A percentile compares a stretch with the other conserved stretches of the same genome.
These are phyloP conservation scores for Calycina herbarum DNA, from an alignment of 2,329 filamentous ascomycete genomes.

Conservation along the genomic window DNA sequence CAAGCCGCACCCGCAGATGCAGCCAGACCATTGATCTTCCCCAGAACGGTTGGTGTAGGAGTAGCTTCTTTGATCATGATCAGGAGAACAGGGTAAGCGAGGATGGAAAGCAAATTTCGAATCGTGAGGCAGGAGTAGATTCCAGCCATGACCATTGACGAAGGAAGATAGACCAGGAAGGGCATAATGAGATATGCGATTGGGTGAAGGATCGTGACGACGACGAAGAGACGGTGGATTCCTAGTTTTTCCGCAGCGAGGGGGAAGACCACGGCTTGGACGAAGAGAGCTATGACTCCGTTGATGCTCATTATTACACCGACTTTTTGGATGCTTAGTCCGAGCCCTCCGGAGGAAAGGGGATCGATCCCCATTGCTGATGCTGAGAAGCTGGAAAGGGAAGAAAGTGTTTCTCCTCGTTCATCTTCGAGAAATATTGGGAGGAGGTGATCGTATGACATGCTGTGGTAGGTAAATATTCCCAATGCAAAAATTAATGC, in stretches of 20 bases:
- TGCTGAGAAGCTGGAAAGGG: conserved; percentile 29
- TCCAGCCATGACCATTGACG: conserved; percentile 50
- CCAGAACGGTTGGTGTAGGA: conserved; percentile 55
- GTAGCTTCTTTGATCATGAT: conserved; percentile 69
- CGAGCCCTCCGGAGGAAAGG: conserved; percentile 61
- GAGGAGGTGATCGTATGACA: conserved; percentile 90
- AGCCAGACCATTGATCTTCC: conserved; percentile 65
- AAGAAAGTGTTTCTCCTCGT: conserved; percentile 41
- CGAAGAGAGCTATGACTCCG: conserved; percentile 57
- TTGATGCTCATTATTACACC: conserved; percentile 62
- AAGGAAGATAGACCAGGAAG: conserved; percentile 54
- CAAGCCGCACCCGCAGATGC: conserved; percentile 66
- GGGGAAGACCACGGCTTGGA: conserved; percentile 63
- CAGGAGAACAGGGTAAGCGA: conserved; percentile 63
- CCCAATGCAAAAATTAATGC: conserved; percentile 79
- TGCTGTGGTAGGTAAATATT: conserved; percentile 92
- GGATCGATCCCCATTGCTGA: conserved; percentile 44
- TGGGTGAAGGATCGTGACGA: conserved; percentile 60
- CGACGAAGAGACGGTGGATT: conserved; percentile 57
- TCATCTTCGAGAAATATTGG: conserved; percentile 91
- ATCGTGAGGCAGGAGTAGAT: conserved; percentile 52
- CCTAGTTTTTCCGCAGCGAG: conserved; percentile 58
- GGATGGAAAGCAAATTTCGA: conserved; percentile 61
- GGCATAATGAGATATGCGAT: conserved; percentile 62
- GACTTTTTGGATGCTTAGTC: conserved; percentile 61